These are phyloP conservation scores for Coemansia sp. DNA, from an alignment of 192 early-diverging fungal species.

Conservation along the genomic window DNA sequence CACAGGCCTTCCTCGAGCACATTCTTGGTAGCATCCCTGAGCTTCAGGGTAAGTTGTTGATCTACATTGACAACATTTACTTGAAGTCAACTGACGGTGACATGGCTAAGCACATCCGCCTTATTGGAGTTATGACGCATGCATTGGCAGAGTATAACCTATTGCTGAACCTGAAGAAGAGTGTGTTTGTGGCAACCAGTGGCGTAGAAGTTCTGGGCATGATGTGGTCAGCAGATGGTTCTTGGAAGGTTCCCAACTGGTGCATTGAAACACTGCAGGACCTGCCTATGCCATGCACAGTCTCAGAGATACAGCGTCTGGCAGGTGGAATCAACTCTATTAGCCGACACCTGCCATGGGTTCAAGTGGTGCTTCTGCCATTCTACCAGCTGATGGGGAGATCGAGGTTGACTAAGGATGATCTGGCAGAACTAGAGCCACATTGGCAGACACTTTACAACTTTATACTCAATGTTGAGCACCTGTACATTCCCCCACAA, in stretches of 20 bases:
- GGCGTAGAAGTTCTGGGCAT: background rate
- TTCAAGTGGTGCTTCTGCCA: constrained; percentile 5
- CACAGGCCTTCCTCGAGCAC: constrained; percentile 17
- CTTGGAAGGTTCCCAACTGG: constrained; percentile 12
- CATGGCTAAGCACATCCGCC: background rate
- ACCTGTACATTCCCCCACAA: constrained; percentile 11
- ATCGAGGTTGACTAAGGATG: background rate
- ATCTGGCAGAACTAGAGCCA: constrained; percentile 1
- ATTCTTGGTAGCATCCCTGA: background rate
- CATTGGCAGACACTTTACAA: background rate
- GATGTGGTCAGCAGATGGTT: background rate
- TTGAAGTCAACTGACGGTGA: constrained; percentile 9
- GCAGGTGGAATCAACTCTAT: constrained; percentile 22
- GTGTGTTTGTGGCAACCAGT: background rate
- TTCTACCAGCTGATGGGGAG: constrained; percentile 6
- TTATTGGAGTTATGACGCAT: constrained; percentile 2
- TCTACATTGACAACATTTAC: constrained; percentile 35
- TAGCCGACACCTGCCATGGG: constrained; percentile 14
- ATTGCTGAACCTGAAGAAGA: constrained; percentile 14
- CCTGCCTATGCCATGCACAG: constrained; percentile 12
- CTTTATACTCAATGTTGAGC: constrained; percentile 2
- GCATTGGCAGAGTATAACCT: constrained; percentile 9
- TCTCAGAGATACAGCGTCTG: constrained; percentile 13
- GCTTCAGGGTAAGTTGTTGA: background rate
- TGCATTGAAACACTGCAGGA: constrained; percentile 7